Evolutionary conservation across 2,329 filamentous ascomycete species (phyloP).

Genomic region (Fusarium nurragi): DNA sequence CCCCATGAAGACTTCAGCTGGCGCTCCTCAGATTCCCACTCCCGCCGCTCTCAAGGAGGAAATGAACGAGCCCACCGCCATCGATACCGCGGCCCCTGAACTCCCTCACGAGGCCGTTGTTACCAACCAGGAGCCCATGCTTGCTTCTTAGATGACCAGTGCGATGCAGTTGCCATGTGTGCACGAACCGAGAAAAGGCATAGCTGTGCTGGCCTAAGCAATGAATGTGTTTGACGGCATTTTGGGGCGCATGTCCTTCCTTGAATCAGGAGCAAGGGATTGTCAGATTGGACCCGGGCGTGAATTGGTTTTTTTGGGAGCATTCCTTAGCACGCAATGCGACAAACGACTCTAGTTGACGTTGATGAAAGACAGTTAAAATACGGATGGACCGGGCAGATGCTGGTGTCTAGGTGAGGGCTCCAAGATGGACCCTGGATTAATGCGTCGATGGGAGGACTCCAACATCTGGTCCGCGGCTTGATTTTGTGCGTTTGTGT

Average conservation of each 20-base stretch:
- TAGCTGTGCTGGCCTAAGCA: constrained; percentile 41
- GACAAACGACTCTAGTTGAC: constrained; percentile 40
- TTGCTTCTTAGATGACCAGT: constrained; percentile 44
- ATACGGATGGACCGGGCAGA: constrained; percentile 34
- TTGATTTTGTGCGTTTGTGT: constrained; percentile 39
- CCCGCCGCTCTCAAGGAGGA: constrained; percentile 42
- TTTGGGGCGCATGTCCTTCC: constrained; percentile 43
- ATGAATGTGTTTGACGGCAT: constrained; percentile 45
- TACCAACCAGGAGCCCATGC: constrained; percentile 41
- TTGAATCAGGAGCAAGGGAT: constrained; percentile 39
- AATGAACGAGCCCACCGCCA: constrained; percentile 38
- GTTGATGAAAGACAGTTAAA: constrained; percentile 40
- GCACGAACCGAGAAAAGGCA: constrained; percentile 43
- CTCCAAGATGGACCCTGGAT: constrained; percentile 28
- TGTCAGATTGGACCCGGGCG: constrained; percentile 43
- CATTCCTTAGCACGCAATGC: constrained; percentile 42
- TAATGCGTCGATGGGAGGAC: constrained; percentile 34
- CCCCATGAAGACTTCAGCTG: constrained; percentile 40
- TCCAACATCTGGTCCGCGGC: constrained; percentile 26
- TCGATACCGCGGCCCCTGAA: constrained; percentile 42
- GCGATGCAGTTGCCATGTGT: constrained; percentile 42
- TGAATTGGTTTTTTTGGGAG: constrained; percentile 41
- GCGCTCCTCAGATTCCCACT: constrained; percentile 34
- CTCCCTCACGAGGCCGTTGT: constrained; percentile 38
- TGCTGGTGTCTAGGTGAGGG: constrained; percentile 20